Base-by-base conservation (phyloP, 139 green algal genomes). In the Pseudopediastrum boryanum region DNA sequence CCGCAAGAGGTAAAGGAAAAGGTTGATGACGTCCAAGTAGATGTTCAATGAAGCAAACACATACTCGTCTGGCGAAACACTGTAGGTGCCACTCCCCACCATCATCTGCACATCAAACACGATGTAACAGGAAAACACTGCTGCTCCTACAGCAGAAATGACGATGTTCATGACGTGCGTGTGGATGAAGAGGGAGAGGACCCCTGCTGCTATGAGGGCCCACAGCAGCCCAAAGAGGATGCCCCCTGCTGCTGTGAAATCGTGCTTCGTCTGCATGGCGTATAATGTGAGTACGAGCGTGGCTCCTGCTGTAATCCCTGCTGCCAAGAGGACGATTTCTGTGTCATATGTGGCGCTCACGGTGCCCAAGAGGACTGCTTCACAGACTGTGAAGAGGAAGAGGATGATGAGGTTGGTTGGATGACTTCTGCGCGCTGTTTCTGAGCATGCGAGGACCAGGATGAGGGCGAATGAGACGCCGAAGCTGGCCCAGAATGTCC, bases 1-100 rank as follows among this genome's bases (percentile, higher is more conserved):
- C 56, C 83, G 63, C 69, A 88, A 31, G 19, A 88, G 51, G 79
- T 85, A 85, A 16, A 88, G 71, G 79, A 88, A 88, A 16, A 88
- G 77, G 80, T 88, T 88, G 66, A 88, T 69, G 62, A 88, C 77
- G 39, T 78, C 71, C 80, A 89, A 52, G 61, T 89, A 89, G 7
- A 89, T 74, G 35, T 78, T 81, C 31, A 89, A 67, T 4, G 84
- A 33, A 2, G 75, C 84, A 38, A 85, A 84, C 16, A 89, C 84
- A 56, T 89, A 88, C 75, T 85, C 84, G 35, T 85, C 84, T 19
- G 80, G 50, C 1, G 46, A 71, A 19, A 88, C 43, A n/a, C 58
- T 29, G 52, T 81, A 83, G 48, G 50, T 81, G 75, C 67, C 51
- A 19, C 66, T 75, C 35, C 46, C 42, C 51, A 81, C 23, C 73